Evolutionary conservation across 2,329 filamentous ascomycete species (phyloP).

Genomic region (Fusarium sp.): DNA sequence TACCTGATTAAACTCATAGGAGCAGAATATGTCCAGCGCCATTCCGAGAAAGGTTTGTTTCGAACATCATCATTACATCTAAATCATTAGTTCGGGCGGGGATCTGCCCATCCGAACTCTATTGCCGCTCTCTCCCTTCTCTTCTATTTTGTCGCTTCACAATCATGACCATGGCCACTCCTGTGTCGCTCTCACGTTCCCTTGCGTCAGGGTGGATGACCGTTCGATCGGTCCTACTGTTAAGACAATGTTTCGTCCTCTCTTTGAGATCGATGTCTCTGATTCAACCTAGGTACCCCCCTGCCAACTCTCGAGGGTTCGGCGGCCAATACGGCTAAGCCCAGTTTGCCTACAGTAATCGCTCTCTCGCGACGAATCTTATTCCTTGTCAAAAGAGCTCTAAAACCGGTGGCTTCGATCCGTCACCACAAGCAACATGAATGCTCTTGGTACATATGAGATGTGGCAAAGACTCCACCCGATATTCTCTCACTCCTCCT

Average conservation of each 20-base stretch:
- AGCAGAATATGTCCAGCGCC: slow-evolving; percentile 10
- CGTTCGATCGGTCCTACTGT: background rate
- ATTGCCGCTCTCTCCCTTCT: background rate
- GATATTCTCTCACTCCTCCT: background rate
- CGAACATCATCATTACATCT: slow-evolving; percentile 12
- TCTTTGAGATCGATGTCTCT: slow-evolving; percentile 7
- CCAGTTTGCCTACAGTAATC: background rate
- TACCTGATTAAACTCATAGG: slow-evolving; percentile 3
- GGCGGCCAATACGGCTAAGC: slow-evolving; percentile 25
- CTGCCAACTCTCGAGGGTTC: slow-evolving; percentile 23
- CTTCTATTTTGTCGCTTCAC: background rate
- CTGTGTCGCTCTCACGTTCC: background rate
- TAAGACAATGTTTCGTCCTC: slow-evolving; percentile 8
- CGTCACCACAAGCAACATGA: slow-evolving; percentile 22
- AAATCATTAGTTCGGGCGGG: background rate
- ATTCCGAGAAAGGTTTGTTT: slow-evolving; percentile 24
- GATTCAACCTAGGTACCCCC: slow-evolving; percentile 6
- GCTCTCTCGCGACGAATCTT: background rate
- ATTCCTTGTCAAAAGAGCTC: slow-evolving; percentile 20
- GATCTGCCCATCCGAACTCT: background rate
- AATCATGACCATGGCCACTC: background rate
- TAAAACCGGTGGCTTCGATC: slow-evolving; percentile 5
- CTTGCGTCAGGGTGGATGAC: slow-evolving; percentile 6
- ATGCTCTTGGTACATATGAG: background rate
- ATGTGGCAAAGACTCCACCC: slow-evolving; percentile 17